phyloP scores from a whole-genome alignment of 805 yeast genomes.

The Candida glaebosa region DNA sequence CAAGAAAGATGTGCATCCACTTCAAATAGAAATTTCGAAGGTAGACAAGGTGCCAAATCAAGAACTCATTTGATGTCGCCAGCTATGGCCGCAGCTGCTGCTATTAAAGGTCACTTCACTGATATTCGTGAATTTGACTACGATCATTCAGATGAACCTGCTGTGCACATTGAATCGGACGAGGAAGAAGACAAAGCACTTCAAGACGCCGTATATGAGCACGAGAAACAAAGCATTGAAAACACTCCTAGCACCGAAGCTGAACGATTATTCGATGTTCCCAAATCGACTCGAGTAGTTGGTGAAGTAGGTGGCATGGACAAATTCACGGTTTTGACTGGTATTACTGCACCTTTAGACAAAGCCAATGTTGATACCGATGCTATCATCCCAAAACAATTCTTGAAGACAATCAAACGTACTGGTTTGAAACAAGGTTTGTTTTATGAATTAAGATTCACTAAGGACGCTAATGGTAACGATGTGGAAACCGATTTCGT shows the following conservation, averaged over 20 bases:
- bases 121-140: slow-evolving; percentile 84
- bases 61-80: slow-evolving; percentile 98
- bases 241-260: slow-evolving; percentile 51
- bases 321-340: slow-evolving; percentile 69
- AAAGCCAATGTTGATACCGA: slow-evolving; percentile 97
- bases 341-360: slow-evolving; percentile 91
- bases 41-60: slow-evolving; percentile 96
- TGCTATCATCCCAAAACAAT: slow-evolving; percentile 98
- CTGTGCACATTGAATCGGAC: slow-evolving; percentile 46
- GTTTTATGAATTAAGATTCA: slow-evolving; percentile 85
- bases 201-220: slow-evolving; percentile 69
- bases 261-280: slow-evolving; percentile 63
- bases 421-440: slow-evolving; percentile 88
- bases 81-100: slow-evolving; percentile 99
- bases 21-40: slow-evolving; percentile 97
- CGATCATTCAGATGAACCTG: slow-evolving; percentile 56
- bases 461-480: slow-evolving; percentile 62
- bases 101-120: slow-evolving; percentile 81
- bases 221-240: slow-evolving; percentile 61
- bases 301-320: slow-evolving; percentile 53
- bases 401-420: slow-evolving; percentile 94
- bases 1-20: slow-evolving; percentile 98
- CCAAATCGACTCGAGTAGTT: slow-evolving; percentile 37
- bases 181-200: slow-evolving; percentile 48
- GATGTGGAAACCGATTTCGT: slow-evolving; percentile 86